Conservation (phyloP, 352 stramenopile genomes). For the Globisporangium okanoganense region DNA sequence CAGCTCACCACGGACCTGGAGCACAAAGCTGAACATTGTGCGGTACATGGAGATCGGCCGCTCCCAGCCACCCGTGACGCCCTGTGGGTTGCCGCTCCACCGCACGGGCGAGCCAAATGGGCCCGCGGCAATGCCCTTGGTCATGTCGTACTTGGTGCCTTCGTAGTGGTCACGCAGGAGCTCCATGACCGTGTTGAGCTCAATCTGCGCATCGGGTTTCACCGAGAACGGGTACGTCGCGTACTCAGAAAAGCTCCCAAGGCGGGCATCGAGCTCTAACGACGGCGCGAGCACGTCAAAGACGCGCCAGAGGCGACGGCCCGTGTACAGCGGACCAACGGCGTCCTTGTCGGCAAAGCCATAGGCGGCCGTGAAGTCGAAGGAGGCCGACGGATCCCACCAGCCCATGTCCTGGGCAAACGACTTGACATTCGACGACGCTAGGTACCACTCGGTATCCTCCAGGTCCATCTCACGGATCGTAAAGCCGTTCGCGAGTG, state of each 20-base stretch:
- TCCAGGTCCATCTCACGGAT: conserved; percentile 76
- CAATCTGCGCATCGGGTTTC: conserved; percentile 45
- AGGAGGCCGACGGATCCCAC: conserved; percentile 35
- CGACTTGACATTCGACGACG: conserved; percentile 64
- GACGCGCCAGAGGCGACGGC: conserved; percentile 76
- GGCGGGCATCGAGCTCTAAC: conserved; percentile 39
- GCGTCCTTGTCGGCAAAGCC: conserved; percentile 32
- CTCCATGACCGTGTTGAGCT: conserved; percentile 68
- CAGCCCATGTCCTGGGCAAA: conserved; percentile 72
- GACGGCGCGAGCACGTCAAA: conserved; percentile 62
- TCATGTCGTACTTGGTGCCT: conserved; percentile 87
- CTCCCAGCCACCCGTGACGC: conserved; percentile 74
- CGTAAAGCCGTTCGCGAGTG: conserved; percentile 89
- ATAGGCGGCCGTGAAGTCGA: conserved; percentile 46
- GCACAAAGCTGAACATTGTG: conserved; percentile 82
- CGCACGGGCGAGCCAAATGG: conserved; percentile 89
- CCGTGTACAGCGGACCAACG: conserved; percentile 36
- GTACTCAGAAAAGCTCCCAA: conserved; percentile 33
- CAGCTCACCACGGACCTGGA: conserved; percentile 37
- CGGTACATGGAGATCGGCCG: conserved; percentile 91
- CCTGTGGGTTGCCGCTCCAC: conserved; percentile 53
- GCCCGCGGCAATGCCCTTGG: conserved; percentile 79
- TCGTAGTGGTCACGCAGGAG: conserved; percentile 90
- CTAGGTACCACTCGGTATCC: conserved; percentile 72
- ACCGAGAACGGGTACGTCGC: conserved; percentile 72